phyloP scores from a whole-genome alignment of 352 stramenopile species.

The Phytophthora pluvialis region DNA sequence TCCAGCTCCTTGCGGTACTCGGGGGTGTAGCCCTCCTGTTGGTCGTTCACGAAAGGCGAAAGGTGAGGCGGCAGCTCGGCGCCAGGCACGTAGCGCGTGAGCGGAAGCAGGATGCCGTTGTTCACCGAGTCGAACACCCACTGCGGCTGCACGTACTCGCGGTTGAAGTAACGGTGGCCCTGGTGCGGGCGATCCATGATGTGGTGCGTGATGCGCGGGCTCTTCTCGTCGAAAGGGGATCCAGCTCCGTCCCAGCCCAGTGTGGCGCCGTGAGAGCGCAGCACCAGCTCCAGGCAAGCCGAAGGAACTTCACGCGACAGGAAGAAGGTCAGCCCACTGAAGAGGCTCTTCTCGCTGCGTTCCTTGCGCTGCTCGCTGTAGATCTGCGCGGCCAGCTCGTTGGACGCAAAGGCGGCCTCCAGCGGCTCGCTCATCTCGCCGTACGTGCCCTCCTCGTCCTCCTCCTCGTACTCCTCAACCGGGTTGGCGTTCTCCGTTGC shows the following conservation, averaged over 20 bases:
- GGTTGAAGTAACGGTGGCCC: slow-evolving; percentile 86
- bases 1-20: slow-evolving; percentile 94
- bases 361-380: slow-evolving; percentile 85
- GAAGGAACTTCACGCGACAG: slow-evolving; percentile 95
- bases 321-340: slow-evolving; percentile 90
- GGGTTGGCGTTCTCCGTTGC: slow-evolving; percentile 45
- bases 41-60: slow-evolving; percentile 98
- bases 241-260: slow-evolving; percentile 96
- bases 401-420: slow-evolving; percentile 86
- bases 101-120: slow-evolving; percentile 94
- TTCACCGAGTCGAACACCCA: slow-evolving; percentile 99
- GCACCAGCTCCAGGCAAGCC: slow-evolving; percentile 96
- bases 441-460: slow-evolving; percentile 72
- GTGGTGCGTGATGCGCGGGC: slow-evolving; percentile 97
- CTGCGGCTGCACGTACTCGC: slow-evolving; percentile 99
- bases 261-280: slow-evolving; percentile 93
- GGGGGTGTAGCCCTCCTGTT: slow-evolving; percentile 96
- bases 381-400: slow-evolving; percentile 82
- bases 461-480: slow-evolving; percentile 76
- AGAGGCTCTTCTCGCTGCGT: slow-evolving; percentile 76
- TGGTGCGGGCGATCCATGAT: slow-evolving; percentile 95
- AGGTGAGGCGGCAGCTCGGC: slow-evolving; percentile 90
- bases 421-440: slow-evolving; percentile 92
- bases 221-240: slow-evolving; percentile 92
- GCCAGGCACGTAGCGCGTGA: slow-evolving; percentile 94